Conservation (phyloP, 495 filamentous ascomycete genomes). For the Lasiosphaeria miniovina region DNA sequence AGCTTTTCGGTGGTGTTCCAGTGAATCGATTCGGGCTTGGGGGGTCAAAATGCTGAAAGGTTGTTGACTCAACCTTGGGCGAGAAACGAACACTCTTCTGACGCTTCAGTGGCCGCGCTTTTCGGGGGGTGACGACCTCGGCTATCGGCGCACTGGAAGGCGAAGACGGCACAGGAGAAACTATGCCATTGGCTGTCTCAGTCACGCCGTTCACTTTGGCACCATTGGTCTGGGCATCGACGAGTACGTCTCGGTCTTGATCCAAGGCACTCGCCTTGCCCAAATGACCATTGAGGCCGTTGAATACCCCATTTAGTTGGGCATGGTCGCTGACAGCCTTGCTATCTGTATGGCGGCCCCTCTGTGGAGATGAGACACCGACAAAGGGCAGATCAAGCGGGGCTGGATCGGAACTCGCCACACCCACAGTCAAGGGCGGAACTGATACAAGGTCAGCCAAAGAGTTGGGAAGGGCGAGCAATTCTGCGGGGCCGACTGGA, state of each 20-base stretch:
- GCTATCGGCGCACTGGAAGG: constrained; percentile 3
- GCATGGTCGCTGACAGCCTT: constrained; percentile 1
- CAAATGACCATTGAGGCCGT: constrained; percentile 6
- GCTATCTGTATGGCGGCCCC: constrained; percentile 2
- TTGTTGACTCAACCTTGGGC: constrained; percentile 55
- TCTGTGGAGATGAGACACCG: background rate
- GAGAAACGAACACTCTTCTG: constrained; percentile 65
- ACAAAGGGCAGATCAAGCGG: background rate
- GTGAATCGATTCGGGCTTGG: constrained; percentile 31
- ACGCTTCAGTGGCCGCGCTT: constrained; percentile 28
- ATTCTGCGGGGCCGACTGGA: constrained; percentile 29
- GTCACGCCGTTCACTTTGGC: constrained; percentile 4
- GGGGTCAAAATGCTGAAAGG: constrained; percentile 49
- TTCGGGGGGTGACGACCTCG: background rate
- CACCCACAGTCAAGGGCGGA: background rate
- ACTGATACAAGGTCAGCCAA: constrained; percentile 10
- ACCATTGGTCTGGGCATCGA: background rate
- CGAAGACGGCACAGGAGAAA: constrained; percentile 9
- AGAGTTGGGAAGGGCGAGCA: constrained; percentile 27
- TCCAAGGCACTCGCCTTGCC: constrained; percentile 24
- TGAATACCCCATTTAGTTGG: background rate
- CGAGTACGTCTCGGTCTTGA: background rate
- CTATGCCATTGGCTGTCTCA: background rate
- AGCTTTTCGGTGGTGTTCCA: background rate
- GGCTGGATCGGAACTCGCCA: background rate